These are phyloP conservation scores for Salvia splendens DNA, from an alignment of 257 asterid species.

Conservation along the genomic window DNA sequence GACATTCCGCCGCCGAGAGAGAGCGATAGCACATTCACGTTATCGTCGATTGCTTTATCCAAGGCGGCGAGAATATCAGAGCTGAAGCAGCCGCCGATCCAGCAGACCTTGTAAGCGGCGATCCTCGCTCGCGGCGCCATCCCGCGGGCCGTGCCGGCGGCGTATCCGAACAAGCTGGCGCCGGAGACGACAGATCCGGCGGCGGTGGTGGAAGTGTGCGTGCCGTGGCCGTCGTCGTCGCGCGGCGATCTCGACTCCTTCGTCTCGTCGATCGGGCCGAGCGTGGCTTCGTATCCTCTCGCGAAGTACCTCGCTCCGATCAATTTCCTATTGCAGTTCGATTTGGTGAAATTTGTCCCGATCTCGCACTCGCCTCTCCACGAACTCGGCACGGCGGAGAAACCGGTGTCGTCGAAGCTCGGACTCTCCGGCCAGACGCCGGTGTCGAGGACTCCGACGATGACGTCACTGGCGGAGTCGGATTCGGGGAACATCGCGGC, in stretches of 20 bases:
- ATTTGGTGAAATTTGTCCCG: constrained; percentile 63
- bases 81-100: constrained; percentile 83
- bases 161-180: constrained; percentile 78
- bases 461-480: constrained; percentile 52
- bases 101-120: constrained; percentile 77
- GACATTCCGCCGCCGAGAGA: constrained; percentile 77
- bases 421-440: constrained; percentile 97
- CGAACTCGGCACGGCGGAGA: constrained; percentile 61
- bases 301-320: constrained; percentile 80
- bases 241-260: constrained; percentile 77
- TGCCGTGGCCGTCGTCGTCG: constrained; percentile 93
- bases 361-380: constrained; percentile 84
- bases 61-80: constrained; percentile 81
- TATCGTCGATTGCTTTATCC: constrained; percentile 79
- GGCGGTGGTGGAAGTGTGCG: constrained; percentile 90
- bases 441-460: constrained; percentile 77
- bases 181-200: constrained; percentile 67
- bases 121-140: constrained; percentile 83
- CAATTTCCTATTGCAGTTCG: constrained; percentile 65
- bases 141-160: constrained; percentile 86
- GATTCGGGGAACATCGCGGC: constrained; percentile 64
- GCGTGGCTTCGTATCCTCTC: constrained; percentile 68
- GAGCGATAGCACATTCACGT: constrained; percentile 66
- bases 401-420: constrained; percentile 71
- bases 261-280: constrained; percentile 68